These are phyloP conservation scores for Chaetothyriales sp. DNA, from an alignment of 2,329 filamentous ascomycete genomes.

Conservation along the genomic window DNA sequence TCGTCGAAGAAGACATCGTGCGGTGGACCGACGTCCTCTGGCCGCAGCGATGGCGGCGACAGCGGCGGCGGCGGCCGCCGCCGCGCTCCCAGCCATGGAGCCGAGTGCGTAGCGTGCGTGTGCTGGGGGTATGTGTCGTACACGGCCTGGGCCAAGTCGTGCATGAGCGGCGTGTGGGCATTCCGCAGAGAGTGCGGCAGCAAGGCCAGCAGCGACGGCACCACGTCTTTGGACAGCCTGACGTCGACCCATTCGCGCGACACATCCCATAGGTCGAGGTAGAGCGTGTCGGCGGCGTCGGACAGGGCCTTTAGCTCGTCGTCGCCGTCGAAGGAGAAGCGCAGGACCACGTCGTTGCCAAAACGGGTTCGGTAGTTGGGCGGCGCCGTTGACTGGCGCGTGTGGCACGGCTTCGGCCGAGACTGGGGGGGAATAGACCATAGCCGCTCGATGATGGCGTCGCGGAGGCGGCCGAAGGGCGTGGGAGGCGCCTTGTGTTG, in stretches of 20 bases:
- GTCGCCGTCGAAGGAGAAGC: slow-evolving; percentile 63
- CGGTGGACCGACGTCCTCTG: slow-evolving; percentile 14
- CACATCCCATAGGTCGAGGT: slow-evolving; percentile 84
- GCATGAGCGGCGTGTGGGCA: slow-evolving; percentile 61
- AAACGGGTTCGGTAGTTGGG: slow-evolving; percentile 42
- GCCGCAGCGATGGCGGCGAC: slow-evolving; percentile 21
- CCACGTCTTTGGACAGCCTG: slow-evolving; percentile 57
- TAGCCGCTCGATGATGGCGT: slow-evolving; percentile 31
- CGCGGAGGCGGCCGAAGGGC: slow-evolving; percentile 21
- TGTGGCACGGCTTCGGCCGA: slow-evolving; percentile 14
- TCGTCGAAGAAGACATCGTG: slow-evolving; percentile 74
- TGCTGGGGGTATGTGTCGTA: slow-evolving; percentile 54
- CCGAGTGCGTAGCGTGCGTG: slow-evolving; percentile 20
- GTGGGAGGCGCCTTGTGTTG: neutral
- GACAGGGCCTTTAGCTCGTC: slow-evolving; percentile 58
- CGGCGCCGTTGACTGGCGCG: slow-evolving; percentile 18
- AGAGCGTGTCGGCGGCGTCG: slow-evolving; percentile 59
- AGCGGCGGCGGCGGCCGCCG: slow-evolving; percentile 19
- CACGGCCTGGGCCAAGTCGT: slow-evolving; percentile 64
- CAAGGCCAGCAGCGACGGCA: slow-evolving; percentile 61
- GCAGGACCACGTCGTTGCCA: slow-evolving; percentile 69
- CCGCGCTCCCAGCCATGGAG: neutral
- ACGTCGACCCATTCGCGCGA: slow-evolving; percentile 74
- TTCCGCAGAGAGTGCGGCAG: slow-evolving; percentile 61
- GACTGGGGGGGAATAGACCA: slow-evolving; percentile 27